Evolutionary conservation across 1,284 basidiomycete species (phyloP), one percentile per base, ranked within the genome.

Genomic region (Malassezia vespertilionis): DNA sequence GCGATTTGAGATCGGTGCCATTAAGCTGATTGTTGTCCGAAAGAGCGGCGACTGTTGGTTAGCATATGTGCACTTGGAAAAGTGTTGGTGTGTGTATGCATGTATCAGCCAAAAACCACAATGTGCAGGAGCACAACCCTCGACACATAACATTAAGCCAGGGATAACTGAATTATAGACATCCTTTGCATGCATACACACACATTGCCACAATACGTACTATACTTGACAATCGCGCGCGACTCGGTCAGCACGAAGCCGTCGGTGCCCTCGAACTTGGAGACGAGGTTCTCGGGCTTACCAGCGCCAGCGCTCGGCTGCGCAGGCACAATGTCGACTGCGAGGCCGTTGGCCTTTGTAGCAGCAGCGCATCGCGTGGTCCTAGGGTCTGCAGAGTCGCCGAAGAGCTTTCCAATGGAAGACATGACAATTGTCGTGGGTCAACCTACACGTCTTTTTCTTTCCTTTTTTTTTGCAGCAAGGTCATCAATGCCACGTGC

Each of bases 231-330:
- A 71, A 96, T 88, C 49, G 87, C 81, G 52, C 75, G 72, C 46
- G 78, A 76, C 77, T 93, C 90, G 63, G 80, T 79, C 54, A 96
- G 75, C 61, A 76, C 76, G 76, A 87, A 80, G 52, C 87, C 88
- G 71, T 91, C 81, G 33, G 76, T 73, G 42, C 76, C 75, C 72
- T 88, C 84, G 48, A 85, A 80, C 28, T 82, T 82, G 33, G 91
- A 90, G 61, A 85, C 58, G 21, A 22, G 32, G 56, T 46, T 68
- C 58, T 68, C 67, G 50, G 67, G 65, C 56, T 58, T 65, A 42
- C 52, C 39, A 47, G 54, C 56, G 51, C 63, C 63, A 26, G 57
- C 61, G 18, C 41, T 34, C 26, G 58, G 50, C 17, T 26, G 22
- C 39, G 53, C 55, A 39, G 57, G 51, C 39, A 58, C 54, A n/a